Base-by-base conservation (phyloP, 1,139 yeast species). In the Yamadazyma atlantica region DNA sequence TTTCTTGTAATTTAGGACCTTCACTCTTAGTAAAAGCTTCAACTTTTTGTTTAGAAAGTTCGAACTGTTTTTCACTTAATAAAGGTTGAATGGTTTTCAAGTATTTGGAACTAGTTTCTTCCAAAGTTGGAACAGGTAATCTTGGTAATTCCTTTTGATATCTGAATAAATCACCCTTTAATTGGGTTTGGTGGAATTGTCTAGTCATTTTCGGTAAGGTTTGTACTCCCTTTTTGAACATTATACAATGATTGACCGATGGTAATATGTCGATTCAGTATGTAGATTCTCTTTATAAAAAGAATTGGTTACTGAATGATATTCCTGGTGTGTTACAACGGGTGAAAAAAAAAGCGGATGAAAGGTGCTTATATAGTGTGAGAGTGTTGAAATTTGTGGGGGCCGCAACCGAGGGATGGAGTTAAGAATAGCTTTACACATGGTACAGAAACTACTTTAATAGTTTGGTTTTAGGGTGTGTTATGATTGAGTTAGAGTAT, bases 51-150 rank as follows among this genome's bases (percentile, higher is more conserved):
- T 75, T 77, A 31, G 90, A 82, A 38, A 66, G 67, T 14, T 64
- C 64, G 42, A 77, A 78, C 54, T 85, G 86, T 16, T 62, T 60
- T 34, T 68, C 66, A 19, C 77, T 74, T 37, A 75, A 58, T 39
- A 72, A 78, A 1, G 97, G 96, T 53, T 77, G 77, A 39, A 92
- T 79, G 2, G 92, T 74, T 47, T 75, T 71, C 53, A 90, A 70
- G 60, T 88, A 92, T 47, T 79, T 78, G 16, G 70, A 61, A 25
- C 86, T 77, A 11, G 97, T 87, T 42, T 82, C 80, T 41, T 79
- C 75, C 42, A 92, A 73, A 3, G 82, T 64, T 2, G 98, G 98
- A 10, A 92, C 95, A 1, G 97, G 97, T 48, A 92, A 75, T 41
- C 79, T 73, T 10, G 97, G 97, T 42, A 92, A 75, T 32, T 81